A percentile compares a stretch with the other conserved stretches of the same genome.
Evolutionary conservation across 345 rosid species (phyloP).

Genomic region (Eucalyptus polybractea): DNA sequence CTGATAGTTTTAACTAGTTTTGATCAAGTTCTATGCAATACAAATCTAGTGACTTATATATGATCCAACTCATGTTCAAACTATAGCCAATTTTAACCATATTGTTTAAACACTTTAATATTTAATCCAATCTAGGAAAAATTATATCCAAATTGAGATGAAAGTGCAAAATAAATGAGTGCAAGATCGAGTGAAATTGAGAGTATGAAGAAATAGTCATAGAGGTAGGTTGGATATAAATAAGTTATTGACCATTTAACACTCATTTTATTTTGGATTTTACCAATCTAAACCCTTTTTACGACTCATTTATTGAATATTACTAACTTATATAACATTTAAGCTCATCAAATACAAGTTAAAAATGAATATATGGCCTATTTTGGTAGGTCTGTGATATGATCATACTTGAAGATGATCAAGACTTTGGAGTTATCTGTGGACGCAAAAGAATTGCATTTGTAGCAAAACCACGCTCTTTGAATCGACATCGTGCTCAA

Average conservation of each 20-base stretch:
- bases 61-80: no score
- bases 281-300: no score
- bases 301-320: no score
- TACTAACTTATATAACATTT: neutral
- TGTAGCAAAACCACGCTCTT: neutral
- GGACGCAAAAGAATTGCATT: no score
- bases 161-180: no score
- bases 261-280: neutral
- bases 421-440: rapidly evolving
- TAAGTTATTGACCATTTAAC: neutral
- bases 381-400: neutral
- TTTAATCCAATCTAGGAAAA: no score
- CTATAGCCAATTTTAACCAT: no score
- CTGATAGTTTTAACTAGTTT: no score
- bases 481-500: neutral
- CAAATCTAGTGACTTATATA: neutral
- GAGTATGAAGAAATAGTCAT: neutral
- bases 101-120: no score
- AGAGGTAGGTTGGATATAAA: neutral
- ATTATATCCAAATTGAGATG: no score
- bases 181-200: neutral
- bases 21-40: no score
- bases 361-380: no score
- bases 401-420: neutral
- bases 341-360: neutral